Evolutionary conservation across 78 protist species (phyloP).

Genomic region (Anaeramoeba flamelloides): DNA sequence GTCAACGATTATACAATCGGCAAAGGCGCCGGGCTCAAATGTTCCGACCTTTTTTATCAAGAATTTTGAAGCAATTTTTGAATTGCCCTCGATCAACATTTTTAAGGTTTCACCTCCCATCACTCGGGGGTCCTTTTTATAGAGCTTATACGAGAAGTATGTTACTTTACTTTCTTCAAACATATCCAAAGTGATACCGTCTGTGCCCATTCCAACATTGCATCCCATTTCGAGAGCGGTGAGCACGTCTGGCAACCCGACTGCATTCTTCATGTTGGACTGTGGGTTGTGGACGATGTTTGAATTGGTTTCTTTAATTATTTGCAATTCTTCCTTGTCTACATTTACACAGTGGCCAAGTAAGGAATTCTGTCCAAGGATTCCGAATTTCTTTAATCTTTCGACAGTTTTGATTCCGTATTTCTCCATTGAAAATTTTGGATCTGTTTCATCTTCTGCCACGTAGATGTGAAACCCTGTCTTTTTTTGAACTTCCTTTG

Average conservation of each 20-base stretch:
- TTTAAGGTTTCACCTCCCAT: conserved; percentile 6
- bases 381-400: conserved; percentile 10
- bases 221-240: conserved; percentile 11
- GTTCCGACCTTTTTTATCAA: conserved; percentile 13
- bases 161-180: conserved; percentile 5
- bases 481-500: too few species aligned
- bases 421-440: neutral
- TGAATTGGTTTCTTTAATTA: conserved; percentile 15
- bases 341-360: conserved; percentile 23
- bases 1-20: conserved; percentile 15
- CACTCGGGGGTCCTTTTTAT: conserved; percentile 6
- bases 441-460: conserved; percentile 15
- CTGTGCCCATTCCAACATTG: conserved; percentile 20
- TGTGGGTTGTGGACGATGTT: conserved; percentile 23
- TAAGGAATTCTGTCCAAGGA: conserved; percentile 10
- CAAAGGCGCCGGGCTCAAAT: conserved; percentile 19
- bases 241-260: conserved; percentile 20
- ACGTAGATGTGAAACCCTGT: conserved; percentile 23
- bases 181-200: conserved; percentile 34
- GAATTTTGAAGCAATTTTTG: conserved; percentile 7
- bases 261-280: conserved; percentile 31
- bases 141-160: conserved; percentile 20
- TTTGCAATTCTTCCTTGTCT: conserved; percentile 4
- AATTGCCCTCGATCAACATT: conserved; percentile 6
- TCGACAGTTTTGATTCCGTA: neutral